A percentile compares a stretch with the other conserved stretches of the same genome.
These are phyloP conservation scores for Teratosphaeria viscida DNA, from an alignment of 2,329 filamentous ascomycete genomes.

Conservation along the genomic window DNA sequence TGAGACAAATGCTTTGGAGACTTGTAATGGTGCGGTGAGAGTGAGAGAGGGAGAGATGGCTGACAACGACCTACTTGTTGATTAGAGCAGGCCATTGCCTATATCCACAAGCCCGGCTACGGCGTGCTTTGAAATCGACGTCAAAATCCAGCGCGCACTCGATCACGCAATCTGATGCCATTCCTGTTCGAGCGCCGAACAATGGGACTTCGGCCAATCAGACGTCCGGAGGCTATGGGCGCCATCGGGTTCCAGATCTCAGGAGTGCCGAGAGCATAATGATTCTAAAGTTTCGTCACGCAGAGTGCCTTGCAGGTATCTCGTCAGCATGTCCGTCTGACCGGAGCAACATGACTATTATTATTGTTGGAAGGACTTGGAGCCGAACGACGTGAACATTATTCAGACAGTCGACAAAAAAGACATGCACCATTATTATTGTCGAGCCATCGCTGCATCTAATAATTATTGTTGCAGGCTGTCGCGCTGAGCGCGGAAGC, in stretches of 20 bases:
- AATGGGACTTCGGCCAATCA: slow-evolving; percentile 1
- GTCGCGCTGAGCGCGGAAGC: not conserved
- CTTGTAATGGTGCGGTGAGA: not conserved
- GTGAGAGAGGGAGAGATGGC: not conserved
- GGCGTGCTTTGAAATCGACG: slow-evolving; percentile 13
- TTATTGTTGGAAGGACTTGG: not conserved
- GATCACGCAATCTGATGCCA: slow-evolving; percentile 1
- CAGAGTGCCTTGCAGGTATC: not conserved
- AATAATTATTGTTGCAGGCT: no score
- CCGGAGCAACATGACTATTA: not conserved
- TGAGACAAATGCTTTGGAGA: no score
- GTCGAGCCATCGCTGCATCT: no score
- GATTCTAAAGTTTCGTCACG: not conserved
- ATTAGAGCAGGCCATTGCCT: slow-evolving; percentile 4
- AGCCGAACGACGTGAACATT: not conserved
- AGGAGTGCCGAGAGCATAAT: not conserved
- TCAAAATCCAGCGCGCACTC: slow-evolving; percentile 6
- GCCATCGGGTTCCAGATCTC: not conserved
- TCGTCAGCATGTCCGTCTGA: not conserved
- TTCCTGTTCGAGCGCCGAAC: not conserved
- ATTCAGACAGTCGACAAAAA: not conserved
- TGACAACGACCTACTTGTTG: not conserved
- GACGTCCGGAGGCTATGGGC: not conserved
- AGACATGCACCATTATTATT: not conserved
- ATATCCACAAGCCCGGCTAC: slow-evolving; percentile 11